Conservation (phyloP, 495 filamentous ascomycete species). For the Aspergillus biplanus region DNA sequence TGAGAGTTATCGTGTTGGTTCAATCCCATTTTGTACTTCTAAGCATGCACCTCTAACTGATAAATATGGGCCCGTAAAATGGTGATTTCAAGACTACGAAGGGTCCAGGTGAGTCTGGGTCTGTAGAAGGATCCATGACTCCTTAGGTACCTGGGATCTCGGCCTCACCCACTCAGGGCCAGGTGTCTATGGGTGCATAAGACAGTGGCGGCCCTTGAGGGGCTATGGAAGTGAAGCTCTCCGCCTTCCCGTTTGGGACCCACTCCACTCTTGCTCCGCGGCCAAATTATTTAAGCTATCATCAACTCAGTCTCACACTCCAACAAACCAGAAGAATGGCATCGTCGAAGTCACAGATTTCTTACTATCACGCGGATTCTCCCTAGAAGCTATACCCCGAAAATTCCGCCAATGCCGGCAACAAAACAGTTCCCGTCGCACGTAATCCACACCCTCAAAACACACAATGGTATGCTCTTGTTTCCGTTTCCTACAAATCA, state of each 20-base stretch:
- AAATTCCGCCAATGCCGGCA: conserved; percentile 32
- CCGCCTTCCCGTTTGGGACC: not conserved
- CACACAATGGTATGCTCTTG: conserved; percentile 44
- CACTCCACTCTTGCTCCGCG: not conserved
- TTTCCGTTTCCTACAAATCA: not conserved
- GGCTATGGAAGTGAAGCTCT: not conserved
- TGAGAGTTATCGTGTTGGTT: no score
- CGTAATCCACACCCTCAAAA: conserved; percentile 49
- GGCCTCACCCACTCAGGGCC: no score
- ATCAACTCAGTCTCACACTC: not conserved
- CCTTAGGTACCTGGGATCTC: no score
- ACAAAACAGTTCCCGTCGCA: conserved; percentile 37
- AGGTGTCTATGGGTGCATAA: not conserved
- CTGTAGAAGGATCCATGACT: no score
- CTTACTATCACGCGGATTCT: not conserved
- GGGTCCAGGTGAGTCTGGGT: no score
- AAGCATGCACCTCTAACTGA: no score
- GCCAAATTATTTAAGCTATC: not conserved
- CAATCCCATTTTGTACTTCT: no score
- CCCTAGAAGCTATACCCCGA: conserved; percentile 1
- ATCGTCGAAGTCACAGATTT: not conserved
- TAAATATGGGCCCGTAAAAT: no score
- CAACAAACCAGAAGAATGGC: not conserved
- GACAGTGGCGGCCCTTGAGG: not conserved
- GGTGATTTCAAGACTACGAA: no score